phyloP scores from a whole-genome alignment of 1,284 basidiomycete genomes.

The Omphalotus olearius region DNA sequence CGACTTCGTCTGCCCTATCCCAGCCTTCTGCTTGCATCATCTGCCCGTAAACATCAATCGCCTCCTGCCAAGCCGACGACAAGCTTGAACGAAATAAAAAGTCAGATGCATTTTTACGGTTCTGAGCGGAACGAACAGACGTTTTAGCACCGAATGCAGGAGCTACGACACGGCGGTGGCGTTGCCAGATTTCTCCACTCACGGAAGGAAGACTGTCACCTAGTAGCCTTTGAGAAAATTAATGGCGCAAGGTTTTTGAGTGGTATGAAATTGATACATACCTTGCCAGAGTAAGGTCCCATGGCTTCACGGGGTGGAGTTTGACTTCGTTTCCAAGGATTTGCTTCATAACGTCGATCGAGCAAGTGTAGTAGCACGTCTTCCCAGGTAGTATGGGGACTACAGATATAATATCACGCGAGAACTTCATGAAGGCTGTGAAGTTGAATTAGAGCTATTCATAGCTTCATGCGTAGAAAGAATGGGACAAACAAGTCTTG shows the following conservation, averaged over 20 bases:
- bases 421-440: constrained; percentile 20
- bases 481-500: constrained; percentile 13
- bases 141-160: constrained; percentile 28
- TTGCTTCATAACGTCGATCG: constrained; percentile 20
- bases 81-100: constrained; percentile 16
- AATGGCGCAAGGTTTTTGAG: background rate
- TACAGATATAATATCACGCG: constrained; percentile 22
- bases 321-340: constrained; percentile 18
- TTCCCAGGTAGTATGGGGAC: constrained; percentile 20
- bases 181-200: constrained; percentile 26
- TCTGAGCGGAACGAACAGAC: constrained; percentile 15
- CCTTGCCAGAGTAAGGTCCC: constrained; percentile 11
- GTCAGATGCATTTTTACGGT: background rate
- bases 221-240: constrained; percentile 18
- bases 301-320: constrained; percentile 16
- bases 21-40: constrained; percentile 27
- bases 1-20: constrained; percentile 14
- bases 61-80: constrained; percentile 20
- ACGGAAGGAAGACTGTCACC: constrained; percentile 27
- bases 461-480: background rate
- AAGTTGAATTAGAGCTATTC: background rate
- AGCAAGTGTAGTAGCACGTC: constrained; percentile 18
- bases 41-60: constrained; percentile 20
- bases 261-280: background rate
- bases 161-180: constrained; percentile 25